Evolutionary conservation across 805 yeast genomes (phyloP), one percentile per base, ranked within the genome.

Genomic region (Helenozyma rhizophorensis): DNA sequence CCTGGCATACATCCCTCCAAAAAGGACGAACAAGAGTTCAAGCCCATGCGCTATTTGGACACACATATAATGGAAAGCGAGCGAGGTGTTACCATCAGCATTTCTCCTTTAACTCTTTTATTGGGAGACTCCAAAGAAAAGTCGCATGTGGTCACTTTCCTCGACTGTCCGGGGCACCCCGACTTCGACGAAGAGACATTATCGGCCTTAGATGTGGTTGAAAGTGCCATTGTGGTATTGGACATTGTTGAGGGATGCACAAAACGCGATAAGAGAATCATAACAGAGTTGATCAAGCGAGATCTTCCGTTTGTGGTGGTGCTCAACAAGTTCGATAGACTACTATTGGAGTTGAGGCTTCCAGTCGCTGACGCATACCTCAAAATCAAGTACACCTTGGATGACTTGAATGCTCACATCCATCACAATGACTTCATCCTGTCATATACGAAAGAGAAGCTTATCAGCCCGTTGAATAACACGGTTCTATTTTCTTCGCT

Each of bases 81-180:
- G 25, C 62, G 96, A 39, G 89, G 88, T 0, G 42, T 86, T 5
- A 68, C 94, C 1, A 68, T 86, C 11, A 79, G 79, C 46, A 32
- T 81, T 1, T 60, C 80, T 1, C 78, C 86, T 0, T 68, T 83
- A 43, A 63, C 90, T 0, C 45, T 85, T 8, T 53, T 89, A 6
- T 54, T 81, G 11, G 74, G 72, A 0, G 76, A 76, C 49, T 40
- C 74, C 18, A 58, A 58, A 11, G 58, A 54, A 10, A 75, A 72
- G 40, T 80, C 95, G 0, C 57, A 62, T 12, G 74, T 76, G 0
- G 47, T 80, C 14, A 85, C 83, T 48, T 40, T 89, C 1, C 43
- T 87, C 1, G 99, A 94, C 49, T 67, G 95, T 0, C 99, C 99
- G 0, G 99, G 99, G 0, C 97, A 93, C 56, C 72, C 75, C 0